phyloP scores from a whole-genome alignment of 2,329 filamentous ascomycete genomes.

The Shiraia sp. region DNA sequence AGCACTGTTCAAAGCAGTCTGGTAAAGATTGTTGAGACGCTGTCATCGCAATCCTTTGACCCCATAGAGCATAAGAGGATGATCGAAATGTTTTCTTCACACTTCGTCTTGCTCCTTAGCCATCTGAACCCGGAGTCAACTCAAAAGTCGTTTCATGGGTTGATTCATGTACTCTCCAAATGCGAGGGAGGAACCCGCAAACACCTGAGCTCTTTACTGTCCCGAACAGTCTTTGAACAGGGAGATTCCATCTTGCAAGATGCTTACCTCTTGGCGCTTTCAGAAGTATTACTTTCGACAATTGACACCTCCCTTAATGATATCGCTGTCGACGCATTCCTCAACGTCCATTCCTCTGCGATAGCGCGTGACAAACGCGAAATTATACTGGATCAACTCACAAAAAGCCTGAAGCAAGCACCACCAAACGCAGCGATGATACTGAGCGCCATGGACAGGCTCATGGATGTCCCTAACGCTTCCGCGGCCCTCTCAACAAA shows the following conservation, averaged over 20 bases:
- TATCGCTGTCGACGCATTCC: constrained; percentile 20
- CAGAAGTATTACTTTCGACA: constrained; percentile 13
- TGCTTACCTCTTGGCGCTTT: constrained; percentile 23
- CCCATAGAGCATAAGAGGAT: constrained; percentile 18
- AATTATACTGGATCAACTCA: constrained; percentile 33
- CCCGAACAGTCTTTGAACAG: constrained; percentile 25
- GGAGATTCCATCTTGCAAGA: constrained; percentile 21
- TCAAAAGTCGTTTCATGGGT: constrained; percentile 16
- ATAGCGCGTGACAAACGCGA: constrained; percentile 39
- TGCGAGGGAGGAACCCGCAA: constrained; percentile 8
- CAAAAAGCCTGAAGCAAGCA: constrained; percentile 15
- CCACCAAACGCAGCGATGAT: constrained; percentile 10
- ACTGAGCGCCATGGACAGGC: constrained; percentile 32
- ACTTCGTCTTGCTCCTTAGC: constrained; percentile 30
- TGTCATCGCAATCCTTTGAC: constrained; percentile 19
- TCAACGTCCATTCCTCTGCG: constrained; percentile 27
- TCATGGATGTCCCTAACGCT: constrained; percentile 43
- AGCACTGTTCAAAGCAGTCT: constrained; percentile 24
- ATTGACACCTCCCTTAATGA: constrained; percentile 7
- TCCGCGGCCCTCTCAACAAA: constrained; percentile 39
- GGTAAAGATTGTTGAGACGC: constrained; percentile 23
- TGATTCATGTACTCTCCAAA: constrained; percentile 22
- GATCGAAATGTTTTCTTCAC: constrained; percentile 31
- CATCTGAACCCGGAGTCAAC: constrained; percentile 19
- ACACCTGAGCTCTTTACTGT: constrained; percentile 20